Conservation (phyloP, 805 yeast species). For the Cyberlindnera petersonii region DNA sequence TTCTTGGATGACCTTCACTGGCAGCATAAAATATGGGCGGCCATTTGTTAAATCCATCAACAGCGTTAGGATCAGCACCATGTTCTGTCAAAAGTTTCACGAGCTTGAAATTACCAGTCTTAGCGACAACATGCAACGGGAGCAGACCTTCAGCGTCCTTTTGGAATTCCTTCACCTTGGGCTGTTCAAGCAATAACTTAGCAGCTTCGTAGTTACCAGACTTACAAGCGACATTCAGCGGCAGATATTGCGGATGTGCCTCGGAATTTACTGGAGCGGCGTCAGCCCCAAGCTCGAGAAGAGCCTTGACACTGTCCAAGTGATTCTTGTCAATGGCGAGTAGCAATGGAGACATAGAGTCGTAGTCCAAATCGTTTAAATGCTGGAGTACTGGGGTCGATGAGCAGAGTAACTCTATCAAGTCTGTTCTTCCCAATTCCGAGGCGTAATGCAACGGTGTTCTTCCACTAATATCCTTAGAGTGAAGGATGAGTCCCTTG, state of each 20-base stretch:
- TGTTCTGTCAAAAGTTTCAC: conserved; percentile 65
- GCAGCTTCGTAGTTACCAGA: conserved; percentile 73
- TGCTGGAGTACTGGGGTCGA: conserved; percentile 26
- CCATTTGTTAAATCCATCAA: conserved; percentile 89
- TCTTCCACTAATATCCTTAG: conserved; percentile 66
- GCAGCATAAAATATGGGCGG: conserved; percentile 91
- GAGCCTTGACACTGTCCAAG: conserved; percentile 46
- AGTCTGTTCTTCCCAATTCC: conserved; percentile 46
- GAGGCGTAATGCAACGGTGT: conserved; percentile 88
- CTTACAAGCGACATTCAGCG: conserved; percentile 85
- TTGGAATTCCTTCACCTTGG: conserved; percentile 36
- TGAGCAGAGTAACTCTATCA: conserved; percentile 36
- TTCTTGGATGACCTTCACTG: conserved; percentile 70
- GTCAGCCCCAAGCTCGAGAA: conserved; percentile 45
- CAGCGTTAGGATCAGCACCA: conserved; percentile 71
- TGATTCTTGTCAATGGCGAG: conserved; percentile 72
- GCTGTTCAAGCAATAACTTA: conserved; percentile 36
- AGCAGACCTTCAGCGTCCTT: conserved; percentile 84
- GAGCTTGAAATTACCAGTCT: conserved; percentile 71
- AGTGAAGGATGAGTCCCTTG: conserved; percentile 28
- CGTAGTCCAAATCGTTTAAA: conserved; percentile 53
- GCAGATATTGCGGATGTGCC: conserved; percentile 60
- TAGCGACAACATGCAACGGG: conserved; percentile 85
- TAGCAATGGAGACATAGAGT: conserved; percentile 77
- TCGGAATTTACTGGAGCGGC: conserved; percentile 47